These are phyloP conservation scores for Boletus austroedulis DNA, from an alignment of 1,284 basidiomycete genomes.

Conservation along the genomic window DNA sequence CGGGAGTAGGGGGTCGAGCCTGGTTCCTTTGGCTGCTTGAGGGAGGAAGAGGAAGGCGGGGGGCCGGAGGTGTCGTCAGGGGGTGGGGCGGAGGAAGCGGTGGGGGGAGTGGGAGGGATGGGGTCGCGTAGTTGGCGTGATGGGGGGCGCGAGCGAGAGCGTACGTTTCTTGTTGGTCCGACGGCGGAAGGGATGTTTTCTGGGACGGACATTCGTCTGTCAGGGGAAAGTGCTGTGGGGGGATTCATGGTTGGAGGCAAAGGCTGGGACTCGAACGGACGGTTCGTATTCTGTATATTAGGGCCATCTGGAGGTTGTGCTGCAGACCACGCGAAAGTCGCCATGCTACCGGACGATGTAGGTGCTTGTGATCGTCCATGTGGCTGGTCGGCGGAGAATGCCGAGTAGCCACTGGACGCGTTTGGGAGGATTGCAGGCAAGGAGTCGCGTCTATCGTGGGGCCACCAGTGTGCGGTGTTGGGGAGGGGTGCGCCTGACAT, in stretches of 20 bases:
- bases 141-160: conserved; percentile 68
- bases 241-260: conserved; percentile 49
- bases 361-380: conserved; percentile 57
- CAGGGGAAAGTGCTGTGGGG: conserved; percentile 54
- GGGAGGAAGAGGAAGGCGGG: conserved; percentile 30
- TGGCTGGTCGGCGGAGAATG: conserved; percentile 62
- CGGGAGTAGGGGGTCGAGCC: conserved; percentile 84
- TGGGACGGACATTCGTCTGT: conserved; percentile 73
- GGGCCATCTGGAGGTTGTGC: conserved; percentile 47
- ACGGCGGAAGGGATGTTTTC: conserved; percentile 48
- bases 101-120: conserved; percentile 39
- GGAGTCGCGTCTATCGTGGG: conserved; percentile 68
- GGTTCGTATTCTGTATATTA: conserved; percentile 40
- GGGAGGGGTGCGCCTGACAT: conserved; percentile 19
- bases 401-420: conserved; percentile 55
- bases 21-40: conserved; percentile 43
- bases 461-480: conserved; percentile 47
- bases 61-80: conserved; percentile 41
- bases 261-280: conserved; percentile 40
- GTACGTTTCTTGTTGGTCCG: conserved; percentile 51
- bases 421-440: conserved; percentile 65
- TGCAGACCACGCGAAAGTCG: conserved; percentile 69
- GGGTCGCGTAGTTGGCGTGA: conserved; percentile 55
- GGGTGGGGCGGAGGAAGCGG: conserved; percentile 35
- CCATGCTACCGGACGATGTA: conserved; percentile 57